Evolutionary conservation across 2,329 filamentous ascomycete species (phyloP).

Genomic region (Fusarium sp.): DNA sequence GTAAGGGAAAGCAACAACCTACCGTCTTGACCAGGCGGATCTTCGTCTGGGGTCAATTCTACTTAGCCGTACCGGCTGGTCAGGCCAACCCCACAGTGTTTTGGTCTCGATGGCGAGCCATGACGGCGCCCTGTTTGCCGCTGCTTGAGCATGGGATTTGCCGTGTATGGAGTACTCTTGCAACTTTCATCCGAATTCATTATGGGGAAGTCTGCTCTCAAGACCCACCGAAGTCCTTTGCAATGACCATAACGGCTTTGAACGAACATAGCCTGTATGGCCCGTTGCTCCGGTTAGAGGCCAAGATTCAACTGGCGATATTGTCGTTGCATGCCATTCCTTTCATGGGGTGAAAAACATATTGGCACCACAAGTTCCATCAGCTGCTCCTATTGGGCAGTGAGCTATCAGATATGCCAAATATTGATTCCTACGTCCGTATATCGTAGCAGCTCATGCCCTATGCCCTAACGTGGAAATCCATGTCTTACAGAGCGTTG

Average conservation of each 20-base stretch:
- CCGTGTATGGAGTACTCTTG: background rate
- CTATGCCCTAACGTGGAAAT: background rate
- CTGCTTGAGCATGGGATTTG: background rate
- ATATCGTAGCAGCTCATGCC: background rate
- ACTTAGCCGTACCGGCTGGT: constrained; percentile 28
- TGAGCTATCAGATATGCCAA: background rate
- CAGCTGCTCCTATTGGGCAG: background rate
- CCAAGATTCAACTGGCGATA: background rate
- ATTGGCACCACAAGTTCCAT: background rate
- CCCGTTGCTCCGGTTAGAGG: constrained; percentile 1
- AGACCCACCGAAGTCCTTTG: constrained; percentile 4
- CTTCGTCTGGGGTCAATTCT: constrained; percentile 11
- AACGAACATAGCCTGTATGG: constrained; percentile 5
- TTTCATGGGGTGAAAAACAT: background rate
- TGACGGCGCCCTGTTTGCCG: constrained; percentile 3
- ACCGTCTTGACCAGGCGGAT: constrained; percentile 21
- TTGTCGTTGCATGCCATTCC: background rate
- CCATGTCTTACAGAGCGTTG: background rate
- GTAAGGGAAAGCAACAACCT: constrained; percentile 17
- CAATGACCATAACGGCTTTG: background rate
- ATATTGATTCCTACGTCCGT: background rate
- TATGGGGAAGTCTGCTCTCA: background rate
- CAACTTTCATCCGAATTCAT: constrained; percentile 1
- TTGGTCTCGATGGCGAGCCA: background rate
- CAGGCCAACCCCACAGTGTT: constrained; percentile 11